Percentiles rank a stretch among this genome's conserved stretches.
Evolutionary conservation across 2,329 filamentous ascomycete species (phyloP).

Genomic region (Hirsutella minnesotensis): DNA sequence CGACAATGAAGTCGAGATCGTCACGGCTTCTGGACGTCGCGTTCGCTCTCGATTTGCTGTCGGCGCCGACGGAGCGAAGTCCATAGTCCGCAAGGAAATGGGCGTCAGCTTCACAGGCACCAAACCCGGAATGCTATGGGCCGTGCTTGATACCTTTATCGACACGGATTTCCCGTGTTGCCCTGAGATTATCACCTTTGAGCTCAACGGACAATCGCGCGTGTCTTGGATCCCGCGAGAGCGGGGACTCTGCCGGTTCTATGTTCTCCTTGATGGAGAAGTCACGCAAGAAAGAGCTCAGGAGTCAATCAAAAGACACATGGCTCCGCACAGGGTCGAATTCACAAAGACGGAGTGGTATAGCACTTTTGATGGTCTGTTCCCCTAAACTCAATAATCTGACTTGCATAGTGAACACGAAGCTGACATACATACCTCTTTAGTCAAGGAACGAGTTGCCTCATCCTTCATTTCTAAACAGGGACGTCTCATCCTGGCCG

Average conservation of each 20-base stretch:
- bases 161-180: constrained; percentile 35
- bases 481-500: constrained; percentile 37
- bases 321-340: constrained; percentile 28
- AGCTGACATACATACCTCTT: not conserved
- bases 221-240: constrained; percentile 38
- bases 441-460: constrained; percentile 29
- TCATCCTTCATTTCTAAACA: constrained; percentile 25
- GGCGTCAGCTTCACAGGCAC: constrained; percentile 29
- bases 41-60: constrained; percentile 30
- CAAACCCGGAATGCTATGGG: constrained; percentile 38
- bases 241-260: constrained; percentile 33
- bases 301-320: constrained; percentile 28
- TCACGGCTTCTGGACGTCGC: constrained; percentile 18
- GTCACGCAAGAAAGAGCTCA: constrained; percentile 27
- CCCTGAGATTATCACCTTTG: constrained; percentile 34
- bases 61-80: constrained; percentile 41
- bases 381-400: constrained; percentile 4
- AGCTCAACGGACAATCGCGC: constrained; percentile 30
- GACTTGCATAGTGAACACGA: no score
- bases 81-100: constrained; percentile 28
- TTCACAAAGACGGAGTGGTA: constrained; percentile 36
- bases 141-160: constrained; percentile 34
- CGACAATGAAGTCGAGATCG: constrained; percentile 31
- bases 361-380: constrained; percentile 33
- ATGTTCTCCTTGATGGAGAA: constrained; percentile 33